phyloP scores from a whole-genome alignment of 164 flowering plant species.

The Euptelea pleiosperma region DNA sequence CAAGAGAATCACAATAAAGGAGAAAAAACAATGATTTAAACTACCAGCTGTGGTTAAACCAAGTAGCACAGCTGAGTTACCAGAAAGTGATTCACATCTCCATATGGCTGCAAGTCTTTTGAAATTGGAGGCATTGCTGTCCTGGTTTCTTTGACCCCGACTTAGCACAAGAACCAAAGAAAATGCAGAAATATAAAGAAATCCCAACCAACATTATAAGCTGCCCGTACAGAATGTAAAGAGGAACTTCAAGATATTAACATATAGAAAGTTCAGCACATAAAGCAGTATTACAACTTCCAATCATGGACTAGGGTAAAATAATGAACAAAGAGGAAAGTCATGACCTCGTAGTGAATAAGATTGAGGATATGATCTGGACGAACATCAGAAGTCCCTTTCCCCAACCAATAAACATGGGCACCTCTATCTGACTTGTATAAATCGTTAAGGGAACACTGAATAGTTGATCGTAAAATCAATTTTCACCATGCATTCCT shows the following conservation, averaged over 20 bases:
- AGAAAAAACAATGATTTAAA: too few species aligned
- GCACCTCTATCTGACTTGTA: slow-evolving; percentile 83
- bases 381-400: slow-evolving; percentile 69
- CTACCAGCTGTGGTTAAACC: too few species aligned
- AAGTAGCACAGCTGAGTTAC: too few species aligned
- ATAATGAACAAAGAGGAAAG: neutral
- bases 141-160: too few species aligned
- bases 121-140: too few species aligned
- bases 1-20: too few species aligned
- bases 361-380: slow-evolving; percentile 93
- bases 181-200: too few species aligned
- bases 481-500: neutral
- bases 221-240: too few species aligned
- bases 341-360: slow-evolving; percentile 86
- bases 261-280: neutral
- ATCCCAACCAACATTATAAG: too few species aligned
- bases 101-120: too few species aligned
- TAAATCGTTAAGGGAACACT: slow-evolving; percentile 39
- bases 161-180: too few species aligned
- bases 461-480: neutral
- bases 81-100: too few species aligned
- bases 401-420: slow-evolving; percentile 73
- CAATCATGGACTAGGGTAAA: neutral
- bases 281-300: neutral
- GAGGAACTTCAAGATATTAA: neutral